Percentiles rank a stretch among this genome's conserved stretches.
Evolutionary conservation across 2,329 filamentous ascomycete genomes (phyloP).

Genomic region (Atkinsonella hypoxylon): DNA sequence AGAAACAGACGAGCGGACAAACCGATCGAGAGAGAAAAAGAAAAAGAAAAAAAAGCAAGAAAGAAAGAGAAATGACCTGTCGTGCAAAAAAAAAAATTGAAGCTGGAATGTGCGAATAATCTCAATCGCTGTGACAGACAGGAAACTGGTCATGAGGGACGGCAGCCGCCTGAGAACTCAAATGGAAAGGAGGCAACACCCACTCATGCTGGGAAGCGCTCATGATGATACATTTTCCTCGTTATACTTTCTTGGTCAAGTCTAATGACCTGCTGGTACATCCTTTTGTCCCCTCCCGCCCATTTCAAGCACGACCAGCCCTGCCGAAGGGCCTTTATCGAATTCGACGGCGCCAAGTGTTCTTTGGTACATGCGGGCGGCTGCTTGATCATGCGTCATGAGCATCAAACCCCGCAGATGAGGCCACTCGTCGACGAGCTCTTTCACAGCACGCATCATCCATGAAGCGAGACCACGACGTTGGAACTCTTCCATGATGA

Average conservation of each 20-base stretch:
- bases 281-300: conserved; percentile 24
- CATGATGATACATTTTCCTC: conserved; percentile 1
- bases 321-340: conserved; percentile 28
- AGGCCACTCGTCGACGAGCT: conserved; percentile 43
- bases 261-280: conserved; percentile 19
- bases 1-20: not conserved
- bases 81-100: not conserved
- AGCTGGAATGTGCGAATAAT: not conserved
- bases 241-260: not conserved
- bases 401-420: conserved; percentile 48
- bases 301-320: conserved; percentile 30
- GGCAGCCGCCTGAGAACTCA: not conserved
- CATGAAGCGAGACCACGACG: conserved; percentile 51
- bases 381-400: conserved; percentile 31
- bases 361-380: conserved; percentile 34
- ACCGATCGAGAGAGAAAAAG: not conserved
- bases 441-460: conserved; percentile 49
- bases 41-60: not conserved
- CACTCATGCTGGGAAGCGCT: not conserved
- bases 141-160: not conserved
- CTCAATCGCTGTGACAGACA: not conserved
- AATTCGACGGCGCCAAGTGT: conserved; percentile 34
- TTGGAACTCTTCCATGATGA: conserved; percentile 47
- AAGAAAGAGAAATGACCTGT: not conserved
- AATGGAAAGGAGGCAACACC: not conserved